phyloP scores from a whole-genome alignment of 768 basidiomycete species.

The Clavaria fumosa region DNA sequence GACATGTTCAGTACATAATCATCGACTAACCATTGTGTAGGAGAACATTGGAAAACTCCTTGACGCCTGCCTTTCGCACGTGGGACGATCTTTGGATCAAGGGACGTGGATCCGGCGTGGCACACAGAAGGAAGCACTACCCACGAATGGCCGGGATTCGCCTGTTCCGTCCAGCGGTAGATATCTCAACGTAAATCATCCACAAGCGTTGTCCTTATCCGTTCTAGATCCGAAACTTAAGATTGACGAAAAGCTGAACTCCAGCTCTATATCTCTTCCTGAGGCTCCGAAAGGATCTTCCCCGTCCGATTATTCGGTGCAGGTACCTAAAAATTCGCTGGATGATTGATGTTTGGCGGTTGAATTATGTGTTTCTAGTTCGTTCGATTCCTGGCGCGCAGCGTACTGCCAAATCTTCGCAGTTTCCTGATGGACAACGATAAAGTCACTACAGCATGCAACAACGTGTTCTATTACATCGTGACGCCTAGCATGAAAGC shows the following conservation, averaged over 20 bases:
- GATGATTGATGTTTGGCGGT: conserved; percentile 3
- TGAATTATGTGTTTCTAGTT: conserved; percentile 31
- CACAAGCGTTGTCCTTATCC: background rate
- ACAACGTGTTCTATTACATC: conserved; percentile 73
- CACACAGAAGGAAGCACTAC: conserved; percentile 45
- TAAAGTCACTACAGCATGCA: conserved; percentile 63
- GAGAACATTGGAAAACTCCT: conserved; percentile 78
- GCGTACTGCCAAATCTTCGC: conserved; percentile 59
- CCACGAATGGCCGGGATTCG: conserved; percentile 56
- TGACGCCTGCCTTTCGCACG: conserved; percentile 61
- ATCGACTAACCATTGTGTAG: conserved; percentile 23
- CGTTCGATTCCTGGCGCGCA: conserved; percentile 49
- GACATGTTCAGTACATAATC: background rate
- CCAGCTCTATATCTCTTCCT: conserved; percentile 26
- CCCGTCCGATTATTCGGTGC: conserved; percentile 29
- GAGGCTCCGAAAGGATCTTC: conserved; percentile 21
- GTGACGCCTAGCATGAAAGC: conserved; percentile 69
- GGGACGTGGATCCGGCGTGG: conserved; percentile 66
- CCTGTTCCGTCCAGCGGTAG: conserved; percentile 41
- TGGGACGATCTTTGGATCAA: conserved; percentile 58
- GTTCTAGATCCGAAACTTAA: conserved; percentile 21
- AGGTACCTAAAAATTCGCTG: conserved; percentile 22
- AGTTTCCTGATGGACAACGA: conserved; percentile 75
- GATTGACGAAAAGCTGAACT: conserved; percentile 46
- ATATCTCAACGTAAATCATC: background rate